Conservation (phyloP, 345 rosid genomes). For the Carallia brachiata region DNA sequence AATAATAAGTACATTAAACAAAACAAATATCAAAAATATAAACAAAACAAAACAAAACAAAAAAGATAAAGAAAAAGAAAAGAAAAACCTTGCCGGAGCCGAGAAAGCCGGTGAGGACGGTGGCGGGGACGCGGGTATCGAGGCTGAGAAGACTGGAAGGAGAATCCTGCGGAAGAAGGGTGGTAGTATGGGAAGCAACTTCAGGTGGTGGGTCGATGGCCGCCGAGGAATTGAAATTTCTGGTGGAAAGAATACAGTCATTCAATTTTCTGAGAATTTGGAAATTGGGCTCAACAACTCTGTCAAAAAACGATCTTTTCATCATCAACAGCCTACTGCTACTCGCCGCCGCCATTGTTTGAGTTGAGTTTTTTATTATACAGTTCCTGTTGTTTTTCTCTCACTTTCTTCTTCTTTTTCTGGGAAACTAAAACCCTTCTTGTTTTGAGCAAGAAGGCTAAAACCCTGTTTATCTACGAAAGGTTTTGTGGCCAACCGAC, state of each 20-base stretch:
- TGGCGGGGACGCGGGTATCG: constrained; percentile 58
- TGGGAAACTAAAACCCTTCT: too few relatives aligned
- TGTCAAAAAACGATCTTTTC: too few relatives aligned
- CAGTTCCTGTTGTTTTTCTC: too few relatives aligned
- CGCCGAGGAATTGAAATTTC: not conserved
- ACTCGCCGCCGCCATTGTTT: too few relatives aligned
- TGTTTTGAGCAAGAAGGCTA: too few relatives aligned
- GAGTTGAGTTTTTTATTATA: too few relatives aligned
- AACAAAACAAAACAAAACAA: not conserved
- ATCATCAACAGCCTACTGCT: too few relatives aligned
- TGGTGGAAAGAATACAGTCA: constrained; percentile 1
- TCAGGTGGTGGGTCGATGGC: constrained; percentile 25
- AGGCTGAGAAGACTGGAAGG: constrained; percentile 15
- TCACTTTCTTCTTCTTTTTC: too few relatives aligned
- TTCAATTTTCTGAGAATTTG: constrained; percentile 16
- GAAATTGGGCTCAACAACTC: not conserved
- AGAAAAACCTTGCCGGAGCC: constrained; percentile 64
- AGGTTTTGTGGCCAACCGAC: too few relatives aligned
- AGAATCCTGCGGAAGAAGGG: constrained; percentile 11
- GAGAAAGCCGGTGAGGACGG: constrained; percentile 72
- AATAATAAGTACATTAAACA: too few relatives aligned
- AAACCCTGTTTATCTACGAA: too few relatives aligned
- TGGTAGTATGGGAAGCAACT: constrained; percentile 6
- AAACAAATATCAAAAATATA: too few relatives aligned
- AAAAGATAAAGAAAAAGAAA: not conserved